Base-by-base conservation (phyloP, 495 filamentous ascomycete genomes). In the Parathielavia hyrcaniae region DNA sequence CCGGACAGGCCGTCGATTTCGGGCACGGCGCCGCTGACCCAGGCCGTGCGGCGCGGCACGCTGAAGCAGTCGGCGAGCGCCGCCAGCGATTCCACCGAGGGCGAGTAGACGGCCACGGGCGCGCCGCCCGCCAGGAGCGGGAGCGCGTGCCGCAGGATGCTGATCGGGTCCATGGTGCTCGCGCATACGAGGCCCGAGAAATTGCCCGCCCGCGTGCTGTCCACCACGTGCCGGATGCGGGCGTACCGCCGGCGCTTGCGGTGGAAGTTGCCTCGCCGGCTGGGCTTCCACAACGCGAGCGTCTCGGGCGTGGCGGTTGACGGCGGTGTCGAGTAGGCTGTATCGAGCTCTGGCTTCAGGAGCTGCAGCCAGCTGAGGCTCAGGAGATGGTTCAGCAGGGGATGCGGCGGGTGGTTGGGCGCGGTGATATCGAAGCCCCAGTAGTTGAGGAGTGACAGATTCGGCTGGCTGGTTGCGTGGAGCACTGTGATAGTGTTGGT, bases 291-390 rank as follows among this genome's bases (percentile, higher is more conserved):
- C 0, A 74, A 71, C 3, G 77, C 72, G 10, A 97, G 71, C 7
- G 73, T 75, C 19, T 81, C 79, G 0, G 80, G 72, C 0, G 83
- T 60, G 8, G 83, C 69, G 0, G 63, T 57, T 2, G 82, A 72
- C 0, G 86, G 81, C 26, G 86, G 81, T 11, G 77, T 74, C 10
- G 76, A 65, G 65, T 91, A 91, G 12, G 86, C 82, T 6, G 77
- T 77, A 70, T 97, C 93, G 0, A 77, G 66, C 30, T 78, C 69
- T 0, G 93, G 93, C 41, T 86, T 77, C 19, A 95, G 71, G 17
- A 98, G 79, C 72, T 96, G 91, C 1, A 98, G 79, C 90, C 91
- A 97, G 43, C 88, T 90, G 40, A 96, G 74, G 0, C 84, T 82
- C 67, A 90, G 87, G 23, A 98, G 83, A 68, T 92, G 86, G 17